Percentiles rank a stretch among this genome's conserved stretches.
Evolutionary conservation across 495 filamentous ascomycete genomes (phyloP).

Genomic region (Neurospora tetraspora): DNA sequence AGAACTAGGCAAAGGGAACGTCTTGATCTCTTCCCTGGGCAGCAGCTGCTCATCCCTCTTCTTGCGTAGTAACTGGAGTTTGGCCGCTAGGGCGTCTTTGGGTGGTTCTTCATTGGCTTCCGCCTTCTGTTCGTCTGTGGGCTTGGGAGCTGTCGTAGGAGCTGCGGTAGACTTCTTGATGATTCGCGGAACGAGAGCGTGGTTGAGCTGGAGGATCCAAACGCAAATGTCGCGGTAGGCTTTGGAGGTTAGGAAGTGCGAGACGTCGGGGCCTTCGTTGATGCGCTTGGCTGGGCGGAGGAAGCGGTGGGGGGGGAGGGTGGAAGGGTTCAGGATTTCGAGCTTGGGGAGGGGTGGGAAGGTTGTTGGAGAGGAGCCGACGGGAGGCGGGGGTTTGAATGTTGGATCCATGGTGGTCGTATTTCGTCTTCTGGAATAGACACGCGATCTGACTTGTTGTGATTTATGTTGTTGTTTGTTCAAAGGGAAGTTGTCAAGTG

Average conservation of each 20-base stretch:
- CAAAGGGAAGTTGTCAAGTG: neutral
- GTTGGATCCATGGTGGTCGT: neutral
- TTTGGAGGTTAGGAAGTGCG: conserved; percentile 61
- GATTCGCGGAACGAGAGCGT: conserved; percentile 64
- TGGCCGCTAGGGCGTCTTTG: neutral
- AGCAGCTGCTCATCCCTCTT: neutral
- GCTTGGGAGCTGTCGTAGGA: neutral
- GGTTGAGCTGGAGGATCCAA: conserved; percentile 84
- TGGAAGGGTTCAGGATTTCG: conserved; percentile 19
- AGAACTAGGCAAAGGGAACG: conserved; percentile 35
- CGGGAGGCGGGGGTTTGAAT: neutral
- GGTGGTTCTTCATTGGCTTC: neutral
- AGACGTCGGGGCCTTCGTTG: conserved; percentile 68
- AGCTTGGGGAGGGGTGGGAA: conserved; percentile 16
- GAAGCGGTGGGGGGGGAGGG: conserved; percentile 30
- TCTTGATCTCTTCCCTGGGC: conserved; percentile 25
- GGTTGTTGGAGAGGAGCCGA: neutral
- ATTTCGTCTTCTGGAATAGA: neutral
- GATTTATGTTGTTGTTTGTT: neutral
- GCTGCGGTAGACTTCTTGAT: conserved; percentile 9
- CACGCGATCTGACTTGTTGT: neutral
- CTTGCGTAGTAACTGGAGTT: neutral
- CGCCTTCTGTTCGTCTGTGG: neutral
- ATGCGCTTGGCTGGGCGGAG: conserved; percentile 62
- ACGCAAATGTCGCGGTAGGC: conserved; percentile 79